Evolutionary conservation across 2,329 filamentous ascomycete species (phyloP).

Genomic region (Metarhizium guizhouense): DNA sequence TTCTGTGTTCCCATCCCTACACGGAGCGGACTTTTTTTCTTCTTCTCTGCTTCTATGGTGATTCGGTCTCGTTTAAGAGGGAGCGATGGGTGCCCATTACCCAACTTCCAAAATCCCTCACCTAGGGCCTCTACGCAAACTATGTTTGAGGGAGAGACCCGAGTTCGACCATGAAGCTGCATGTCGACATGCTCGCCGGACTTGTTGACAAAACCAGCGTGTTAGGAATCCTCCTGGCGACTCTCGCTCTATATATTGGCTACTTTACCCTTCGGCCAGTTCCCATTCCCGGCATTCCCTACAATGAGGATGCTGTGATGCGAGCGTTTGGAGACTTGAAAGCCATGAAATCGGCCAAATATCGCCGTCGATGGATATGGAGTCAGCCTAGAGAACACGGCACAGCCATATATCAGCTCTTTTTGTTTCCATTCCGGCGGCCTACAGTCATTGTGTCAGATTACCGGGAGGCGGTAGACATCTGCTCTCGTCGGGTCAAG

Average conservation of each 20-base stretch:
- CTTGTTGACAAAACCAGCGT: not conserved
- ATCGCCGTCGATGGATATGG: slow-evolving; percentile 18
- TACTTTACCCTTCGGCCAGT: slow-evolving; percentile 9
- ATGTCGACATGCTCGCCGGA: not conserved
- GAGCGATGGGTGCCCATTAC: no score
- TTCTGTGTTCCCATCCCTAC: no score
- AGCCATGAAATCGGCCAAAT: slow-evolving; percentile 9
- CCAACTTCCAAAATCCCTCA: no score
- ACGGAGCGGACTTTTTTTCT: no score
- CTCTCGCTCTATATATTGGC: slow-evolving; percentile 1
- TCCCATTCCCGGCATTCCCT: slow-evolving; percentile 19
- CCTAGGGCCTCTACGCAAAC: not conserved
- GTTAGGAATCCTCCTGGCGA: not conserved
- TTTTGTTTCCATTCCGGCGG: slow-evolving; percentile 21
- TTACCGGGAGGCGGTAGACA: slow-evolving; percentile 23
- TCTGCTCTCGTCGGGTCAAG: slow-evolving; percentile 19
- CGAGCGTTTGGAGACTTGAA: slow-evolving; percentile 15
- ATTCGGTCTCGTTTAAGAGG: no score
- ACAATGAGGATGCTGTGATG: slow-evolving; percentile 12
- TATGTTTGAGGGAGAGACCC: not conserved
- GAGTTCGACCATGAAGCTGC: not conserved
- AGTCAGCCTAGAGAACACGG: slow-evolving; percentile 16
- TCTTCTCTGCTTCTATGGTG: no score
- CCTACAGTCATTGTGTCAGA: slow-evolving; percentile 24
- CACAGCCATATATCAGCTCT: slow-evolving; percentile 23